phyloP scores from a whole-genome alignment of 2,329 filamentous ascomycete species.

The Penicillium thymicola region DNA sequence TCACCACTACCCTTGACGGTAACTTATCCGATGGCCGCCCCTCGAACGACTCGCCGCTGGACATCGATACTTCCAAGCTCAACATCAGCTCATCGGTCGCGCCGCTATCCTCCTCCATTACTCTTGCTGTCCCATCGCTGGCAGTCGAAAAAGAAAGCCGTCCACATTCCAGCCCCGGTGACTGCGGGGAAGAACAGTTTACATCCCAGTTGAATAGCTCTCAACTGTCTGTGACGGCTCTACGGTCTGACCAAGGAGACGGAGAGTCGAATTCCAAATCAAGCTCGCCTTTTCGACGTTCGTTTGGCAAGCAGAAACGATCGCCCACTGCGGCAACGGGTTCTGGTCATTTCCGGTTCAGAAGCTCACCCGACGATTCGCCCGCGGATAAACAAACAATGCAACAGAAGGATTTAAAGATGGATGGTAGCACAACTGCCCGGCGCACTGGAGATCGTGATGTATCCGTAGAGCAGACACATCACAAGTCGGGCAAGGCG shows the following conservation, averaged over 20 bases:
- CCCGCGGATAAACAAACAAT: conserved; percentile 21
- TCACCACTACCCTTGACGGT: conserved; percentile 30
- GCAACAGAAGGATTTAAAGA: conserved; percentile 26
- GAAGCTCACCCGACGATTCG: conserved; percentile 28
- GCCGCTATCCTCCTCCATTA: conserved; percentile 29
- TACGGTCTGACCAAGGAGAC: conserved; percentile 27
- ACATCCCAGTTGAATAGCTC: conserved; percentile 28
- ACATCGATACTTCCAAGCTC: conserved; percentile 25
- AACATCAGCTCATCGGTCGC: conserved; percentile 22
- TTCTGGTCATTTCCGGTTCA: conserved; percentile 28
- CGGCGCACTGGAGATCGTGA: conserved; percentile 32
- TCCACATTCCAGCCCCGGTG: conserved; percentile 33
- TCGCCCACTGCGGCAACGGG: conserved; percentile 27
- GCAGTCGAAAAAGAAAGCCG: conserved; percentile 25
- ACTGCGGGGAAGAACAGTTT: conserved; percentile 23
- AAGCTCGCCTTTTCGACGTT: conserved; percentile 36
- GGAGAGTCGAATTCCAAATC: conserved; percentile 29
- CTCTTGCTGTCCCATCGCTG: conserved; percentile 28
- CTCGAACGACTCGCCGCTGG: conserved; percentile 23
- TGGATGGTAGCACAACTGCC: conserved; percentile 17
- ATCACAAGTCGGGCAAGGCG: conserved; percentile 45
- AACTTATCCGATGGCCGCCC: conserved; percentile 20
- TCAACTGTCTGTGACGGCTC: conserved; percentile 23
- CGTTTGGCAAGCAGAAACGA: conserved; percentile 35
- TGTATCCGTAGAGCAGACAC: conserved; percentile 23